Percentiles rank a stretch among this genome's conserved stretches.
Evolutionary conservation across 345 rosid species (phyloP).

Genomic region (Euphorbia peplus): DNA sequence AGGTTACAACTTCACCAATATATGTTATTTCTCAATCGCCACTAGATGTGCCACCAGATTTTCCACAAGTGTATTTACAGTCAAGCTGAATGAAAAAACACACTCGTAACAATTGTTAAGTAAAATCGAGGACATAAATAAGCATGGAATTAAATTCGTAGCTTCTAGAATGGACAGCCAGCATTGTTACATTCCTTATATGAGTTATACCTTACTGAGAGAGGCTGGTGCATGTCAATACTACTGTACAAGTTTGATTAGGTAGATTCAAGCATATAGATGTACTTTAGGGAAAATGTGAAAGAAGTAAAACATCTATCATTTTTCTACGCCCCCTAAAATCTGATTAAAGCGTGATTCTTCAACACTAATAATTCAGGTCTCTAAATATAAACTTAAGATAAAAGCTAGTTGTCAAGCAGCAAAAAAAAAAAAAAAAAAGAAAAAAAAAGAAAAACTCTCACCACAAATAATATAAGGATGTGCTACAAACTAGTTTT

Average conservation of each 20-base stretch:
- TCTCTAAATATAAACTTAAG: background rate
- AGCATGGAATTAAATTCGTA: background rate
- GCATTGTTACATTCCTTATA: background rate
- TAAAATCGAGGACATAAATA: background rate
- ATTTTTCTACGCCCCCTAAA: background rate
- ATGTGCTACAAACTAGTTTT: background rate
- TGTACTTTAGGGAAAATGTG: background rate
- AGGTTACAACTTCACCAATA: background rate
- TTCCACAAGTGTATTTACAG: background rate
- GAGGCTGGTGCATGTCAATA: too few species aligned
- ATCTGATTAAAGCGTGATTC: background rate
- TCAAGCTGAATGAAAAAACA: background rate
- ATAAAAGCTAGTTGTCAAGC: background rate
- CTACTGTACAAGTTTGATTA: background rate
- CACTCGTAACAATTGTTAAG: background rate
- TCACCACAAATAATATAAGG: background rate
- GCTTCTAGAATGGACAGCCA: background rate
- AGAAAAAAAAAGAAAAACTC: background rate
- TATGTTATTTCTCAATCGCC: background rate
- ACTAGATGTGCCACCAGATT: too few species aligned
- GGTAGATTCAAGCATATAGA: conserved; percentile 1
- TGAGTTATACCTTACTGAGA: background rate
- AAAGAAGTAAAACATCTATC: background rate
- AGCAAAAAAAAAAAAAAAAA: background rate
- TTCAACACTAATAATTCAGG: background rate